phyloP scores from a whole-genome alignment of 805 yeast species.

The Ogataea dorogensis region DNA sequence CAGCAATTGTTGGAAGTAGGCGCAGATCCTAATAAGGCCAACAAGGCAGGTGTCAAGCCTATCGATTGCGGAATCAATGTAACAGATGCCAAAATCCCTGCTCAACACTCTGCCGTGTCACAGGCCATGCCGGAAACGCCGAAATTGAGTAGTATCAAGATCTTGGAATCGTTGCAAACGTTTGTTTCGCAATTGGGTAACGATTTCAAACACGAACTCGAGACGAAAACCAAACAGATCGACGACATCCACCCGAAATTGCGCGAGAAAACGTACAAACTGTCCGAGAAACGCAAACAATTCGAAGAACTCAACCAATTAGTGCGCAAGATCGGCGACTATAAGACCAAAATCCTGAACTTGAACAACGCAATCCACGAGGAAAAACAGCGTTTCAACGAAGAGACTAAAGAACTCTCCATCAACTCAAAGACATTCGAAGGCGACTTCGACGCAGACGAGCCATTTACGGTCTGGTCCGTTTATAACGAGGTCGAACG shows the following conservation, averaged over 20 bases:
- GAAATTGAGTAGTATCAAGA: constrained; percentile 35
- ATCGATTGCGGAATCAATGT: constrained; percentile 76
- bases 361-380: constrained; percentile 61
- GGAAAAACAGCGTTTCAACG: constrained; percentile 56
- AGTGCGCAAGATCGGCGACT: constrained; percentile 44
- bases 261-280: constrained; percentile 52
- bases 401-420: constrained; percentile 35
- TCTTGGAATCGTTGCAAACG: constrained; percentile 50
- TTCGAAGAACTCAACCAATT: constrained; percentile 52
- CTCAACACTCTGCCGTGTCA: constrained; percentile 3
- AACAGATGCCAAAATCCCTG: constrained; percentile 15
- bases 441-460: constrained; percentile 80
- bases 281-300: constrained; percentile 48
- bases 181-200: constrained; percentile 51
- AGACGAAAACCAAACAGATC: constrained; percentile 50
- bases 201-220: constrained; percentile 59
- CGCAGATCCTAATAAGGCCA: constrained; percentile 75
- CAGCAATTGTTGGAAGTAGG: constrained; percentile 83
- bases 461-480: constrained; percentile 74
- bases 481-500: constrained; percentile 54
- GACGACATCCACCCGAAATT: constrained; percentile 53
- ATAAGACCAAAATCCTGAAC: constrained; percentile 55
- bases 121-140: constrained; percentile 3
- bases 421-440: constrained; percentile 39
- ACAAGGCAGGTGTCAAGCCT: constrained; percentile 85